Conservation (phyloP, 768 basidiomycete genomes). For the Xerocomus spinulosus region DNA sequence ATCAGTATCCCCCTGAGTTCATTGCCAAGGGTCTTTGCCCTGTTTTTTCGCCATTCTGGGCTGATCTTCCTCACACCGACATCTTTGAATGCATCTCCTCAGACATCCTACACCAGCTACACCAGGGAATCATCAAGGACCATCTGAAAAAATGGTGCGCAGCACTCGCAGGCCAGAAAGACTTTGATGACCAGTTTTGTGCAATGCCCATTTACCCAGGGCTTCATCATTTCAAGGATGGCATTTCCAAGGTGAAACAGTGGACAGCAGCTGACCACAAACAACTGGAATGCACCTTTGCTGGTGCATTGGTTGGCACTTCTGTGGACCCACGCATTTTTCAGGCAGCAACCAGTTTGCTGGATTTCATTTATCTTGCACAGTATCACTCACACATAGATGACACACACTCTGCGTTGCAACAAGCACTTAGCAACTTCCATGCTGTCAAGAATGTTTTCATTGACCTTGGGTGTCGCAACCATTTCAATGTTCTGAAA, state of each 20-base stretch:
- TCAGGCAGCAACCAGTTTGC: not conserved
- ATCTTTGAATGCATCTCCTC: not conserved
- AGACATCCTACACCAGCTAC: not conserved
- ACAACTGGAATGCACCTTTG: not conserved
- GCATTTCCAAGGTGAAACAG: not conserved
- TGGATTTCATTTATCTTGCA: not conserved
- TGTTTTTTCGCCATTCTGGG: constrained; percentile 4
- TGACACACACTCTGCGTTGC: not conserved
- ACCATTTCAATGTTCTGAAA: not conserved
- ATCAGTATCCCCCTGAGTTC: not conserved
- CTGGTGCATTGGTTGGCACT: not conserved
- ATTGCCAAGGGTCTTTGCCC: not conserved
- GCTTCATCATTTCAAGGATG: not conserved
- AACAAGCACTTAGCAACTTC: not conserved
- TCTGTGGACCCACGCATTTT: not conserved
- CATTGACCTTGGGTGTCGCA: not conserved
- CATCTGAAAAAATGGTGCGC: constrained; percentile 1
- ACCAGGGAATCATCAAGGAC: constrained; percentile 2
- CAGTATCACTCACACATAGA: not conserved
- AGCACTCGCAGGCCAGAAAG: rapidly evolving
- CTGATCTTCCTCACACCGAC: not conserved
- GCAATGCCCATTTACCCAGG: not conserved
- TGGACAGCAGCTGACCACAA: constrained; percentile 2
- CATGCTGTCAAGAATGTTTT: not conserved
- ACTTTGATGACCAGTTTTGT: not conserved